Conservation (phyloP, 2,329 filamentous ascomycete species). For the Pseudocercospora ulei region DNA sequence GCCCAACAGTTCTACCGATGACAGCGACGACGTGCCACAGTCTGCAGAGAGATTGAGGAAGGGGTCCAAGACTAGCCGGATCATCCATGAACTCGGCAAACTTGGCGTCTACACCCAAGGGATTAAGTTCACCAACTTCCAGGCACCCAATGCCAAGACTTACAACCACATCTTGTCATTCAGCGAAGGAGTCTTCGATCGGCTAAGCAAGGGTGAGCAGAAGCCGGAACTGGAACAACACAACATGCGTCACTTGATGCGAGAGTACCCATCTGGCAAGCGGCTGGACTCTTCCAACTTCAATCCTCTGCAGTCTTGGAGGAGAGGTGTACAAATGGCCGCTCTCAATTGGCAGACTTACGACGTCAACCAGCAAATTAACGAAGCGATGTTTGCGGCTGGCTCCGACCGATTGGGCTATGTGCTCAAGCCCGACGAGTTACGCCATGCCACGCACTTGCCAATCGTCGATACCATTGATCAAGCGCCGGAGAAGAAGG, state of each 20-base stretch:
- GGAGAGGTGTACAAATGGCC: constrained; percentile 92
- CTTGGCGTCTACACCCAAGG: constrained; percentile 70
- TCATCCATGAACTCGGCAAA: constrained; percentile 69
- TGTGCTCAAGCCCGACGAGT: constrained; percentile 80
- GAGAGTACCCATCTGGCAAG: constrained; percentile 78
- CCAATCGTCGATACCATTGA: constrained; percentile 46
- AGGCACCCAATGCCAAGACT: constrained; percentile 64
- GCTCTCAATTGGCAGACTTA: constrained; percentile 98
- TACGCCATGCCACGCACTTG: constrained; percentile 56
- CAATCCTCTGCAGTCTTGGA: constrained; percentile 87
- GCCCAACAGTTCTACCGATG: constrained; percentile 58
- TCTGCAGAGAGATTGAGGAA: constrained; percentile 52
- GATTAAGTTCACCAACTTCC: constrained; percentile 73
- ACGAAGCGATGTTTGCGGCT: constrained; percentile 93
- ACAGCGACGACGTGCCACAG: constrained; percentile 58
- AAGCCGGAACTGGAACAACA: constrained; percentile 76
- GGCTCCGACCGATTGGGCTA: constrained; percentile 81
- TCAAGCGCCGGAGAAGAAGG: constrained; percentile 44
- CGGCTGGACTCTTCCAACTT: constrained; percentile 87
- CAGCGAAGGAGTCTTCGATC: constrained; percentile 78
- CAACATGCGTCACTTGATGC: constrained; percentile 84
- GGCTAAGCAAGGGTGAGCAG: constrained; percentile 63
- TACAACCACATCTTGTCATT: constrained; percentile 96
- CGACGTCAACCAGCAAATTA: constrained; percentile 89
- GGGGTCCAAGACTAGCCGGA: constrained; percentile 67